These are phyloP conservation scores for Mariannaea sp. DNA, from an alignment of 2,329 filamentous ascomycete genomes.

Conservation along the genomic window DNA sequence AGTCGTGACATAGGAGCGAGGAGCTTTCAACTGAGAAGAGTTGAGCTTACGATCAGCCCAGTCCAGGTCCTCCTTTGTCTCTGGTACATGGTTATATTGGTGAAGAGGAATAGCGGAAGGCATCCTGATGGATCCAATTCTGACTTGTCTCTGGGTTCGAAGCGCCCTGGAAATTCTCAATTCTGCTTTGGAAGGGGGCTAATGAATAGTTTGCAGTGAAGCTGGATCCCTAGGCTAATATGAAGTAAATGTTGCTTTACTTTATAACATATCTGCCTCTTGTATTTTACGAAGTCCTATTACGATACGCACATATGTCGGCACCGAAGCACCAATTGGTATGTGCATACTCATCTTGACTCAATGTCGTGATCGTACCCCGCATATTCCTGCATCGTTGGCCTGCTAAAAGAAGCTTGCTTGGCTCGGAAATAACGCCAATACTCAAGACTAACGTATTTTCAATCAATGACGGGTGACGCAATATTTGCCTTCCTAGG, in stretches of 20 bases:
- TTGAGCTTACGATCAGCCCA: constrained; percentile 43
- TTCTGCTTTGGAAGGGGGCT: neutral
- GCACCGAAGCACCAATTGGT: constrained; percentile 7
- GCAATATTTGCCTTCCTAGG: neutral
- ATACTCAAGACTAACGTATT: constrained; percentile 2
- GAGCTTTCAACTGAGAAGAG: too few species aligned
- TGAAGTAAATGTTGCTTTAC: too few species aligned
- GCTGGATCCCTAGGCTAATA: neutral
- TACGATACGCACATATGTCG: too few species aligned
- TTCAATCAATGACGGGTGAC: constrained; percentile 2
- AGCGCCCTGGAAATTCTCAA: neutral
- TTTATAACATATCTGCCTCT: too few species aligned
- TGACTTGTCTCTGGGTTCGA: neutral
- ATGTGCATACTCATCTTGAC: neutral
- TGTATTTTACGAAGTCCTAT: too few species aligned
- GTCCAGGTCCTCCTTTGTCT: constrained; percentile 44
- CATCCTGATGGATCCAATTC: constrained; percentile 31
- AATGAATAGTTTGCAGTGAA: constrained; percentile 3
- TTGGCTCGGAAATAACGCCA: constrained; percentile 6
- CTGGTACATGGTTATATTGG: constrained; percentile 44
- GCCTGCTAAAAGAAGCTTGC: neutral
- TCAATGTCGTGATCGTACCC: constrained; percentile 19
- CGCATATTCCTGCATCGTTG: constrained; percentile 14
- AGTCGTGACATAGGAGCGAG: neutral
- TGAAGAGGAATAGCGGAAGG: constrained; percentile 40